Evolutionary conservation across 2,329 filamentous ascomycete genomes (phyloP).

Genomic region (Fusarium gaditjirri): DNA sequence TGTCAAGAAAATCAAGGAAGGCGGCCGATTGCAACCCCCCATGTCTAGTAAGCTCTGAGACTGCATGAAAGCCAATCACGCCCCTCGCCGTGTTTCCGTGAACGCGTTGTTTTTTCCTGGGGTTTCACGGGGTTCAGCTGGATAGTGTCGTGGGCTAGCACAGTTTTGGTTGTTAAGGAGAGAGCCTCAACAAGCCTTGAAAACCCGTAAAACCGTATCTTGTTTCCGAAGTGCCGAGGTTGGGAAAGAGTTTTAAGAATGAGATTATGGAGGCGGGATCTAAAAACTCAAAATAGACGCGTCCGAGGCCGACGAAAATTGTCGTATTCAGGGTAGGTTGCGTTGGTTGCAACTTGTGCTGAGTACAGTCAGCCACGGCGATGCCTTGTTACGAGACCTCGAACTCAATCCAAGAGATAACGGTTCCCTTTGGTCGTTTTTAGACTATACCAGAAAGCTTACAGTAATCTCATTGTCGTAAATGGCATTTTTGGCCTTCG

Average conservation of each 20-base stretch:
- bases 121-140: conserved; percentile 11
- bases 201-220: not conserved
- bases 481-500: not conserved
- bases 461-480: not conserved
- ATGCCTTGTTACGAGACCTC: not conserved
- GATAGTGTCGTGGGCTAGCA: conserved; percentile 1
- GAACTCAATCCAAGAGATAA: not conserved
- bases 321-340: not conserved
- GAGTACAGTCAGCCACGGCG: not conserved
- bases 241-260: not conserved
- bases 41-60: not conserved
- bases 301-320: not conserved
- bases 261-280: not conserved
- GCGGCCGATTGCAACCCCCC: not conserved
- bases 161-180: not conserved
- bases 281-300: not conserved
- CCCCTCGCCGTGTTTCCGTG: conserved; percentile 10
- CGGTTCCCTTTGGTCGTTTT: not conserved
- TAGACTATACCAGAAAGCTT: too few relatives aligned
- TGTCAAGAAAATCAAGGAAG: not conserved
- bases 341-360: not conserved
- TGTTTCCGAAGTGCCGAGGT: conserved; percentile 7
- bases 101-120: not conserved
- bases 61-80: conserved; percentile 15
- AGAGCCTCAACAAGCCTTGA: conserved; percentile 14